phyloP scores from a whole-genome alignment of 305 asterid species.

The Rubia occidens region DNA sequence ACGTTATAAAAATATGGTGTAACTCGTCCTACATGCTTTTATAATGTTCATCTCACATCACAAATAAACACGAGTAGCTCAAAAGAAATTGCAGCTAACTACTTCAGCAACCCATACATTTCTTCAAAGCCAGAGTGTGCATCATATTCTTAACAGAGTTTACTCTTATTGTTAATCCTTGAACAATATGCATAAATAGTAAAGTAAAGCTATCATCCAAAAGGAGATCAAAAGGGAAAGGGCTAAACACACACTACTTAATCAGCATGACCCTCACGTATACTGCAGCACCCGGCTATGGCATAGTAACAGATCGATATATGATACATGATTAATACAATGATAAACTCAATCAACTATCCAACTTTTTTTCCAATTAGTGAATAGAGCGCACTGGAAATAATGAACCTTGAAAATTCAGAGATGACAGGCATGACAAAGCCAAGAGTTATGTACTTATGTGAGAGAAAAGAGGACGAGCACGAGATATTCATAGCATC shows the following conservation, averaged over 20 bases:
- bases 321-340: neutral
- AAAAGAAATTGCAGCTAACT: neutral
- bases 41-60: neutral
- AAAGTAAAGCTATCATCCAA: neutral
- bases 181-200: neutral
- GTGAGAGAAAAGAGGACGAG: neutral
- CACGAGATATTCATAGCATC: neutral
- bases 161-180: no score
- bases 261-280: neutral
- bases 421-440: neutral
- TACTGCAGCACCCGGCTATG: neutral
- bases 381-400: neutral
- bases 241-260: neutral
- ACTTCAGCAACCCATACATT: neutral
- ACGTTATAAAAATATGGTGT: neutral
- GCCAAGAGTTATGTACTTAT: neutral
- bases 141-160: neutral
- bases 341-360: neutral
- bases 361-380: no score
- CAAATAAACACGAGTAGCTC: neutral
- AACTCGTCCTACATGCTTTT: neutral
- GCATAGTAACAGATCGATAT: neutral
- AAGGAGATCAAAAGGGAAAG: neutral
- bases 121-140: neutral
- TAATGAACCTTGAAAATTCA: neutral